Evolutionary conservation across 805 yeast species (phyloP), one percentile per base, ranked within the genome.

Genomic region (Yarrowia phangngaensis): DNA sequence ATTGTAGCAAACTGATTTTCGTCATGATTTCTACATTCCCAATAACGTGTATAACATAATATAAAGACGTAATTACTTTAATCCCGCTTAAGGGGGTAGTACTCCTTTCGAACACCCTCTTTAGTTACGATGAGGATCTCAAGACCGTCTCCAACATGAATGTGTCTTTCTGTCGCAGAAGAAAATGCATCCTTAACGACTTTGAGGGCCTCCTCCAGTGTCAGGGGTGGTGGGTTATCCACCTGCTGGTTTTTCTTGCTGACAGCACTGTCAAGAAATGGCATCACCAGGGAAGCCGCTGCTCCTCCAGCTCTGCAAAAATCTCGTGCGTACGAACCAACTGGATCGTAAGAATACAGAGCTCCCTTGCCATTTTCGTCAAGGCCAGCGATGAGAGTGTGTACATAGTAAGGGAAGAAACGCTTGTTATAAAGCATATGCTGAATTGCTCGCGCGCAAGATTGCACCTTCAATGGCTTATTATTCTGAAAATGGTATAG

Each of bases 221-320:
- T 66, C 62, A 92, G 72, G 16, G 97, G 95, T 22, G 48, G 35
- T n/a, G 48, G 48, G 48, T 41, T 41, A n/a, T 41, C 48, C 56
- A 78, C 89, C 64, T 73, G 78, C 67, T 92, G 98, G 70, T 92
- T 92, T 65, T 89, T 89, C 69, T 87, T 84, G 64, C 88, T 86
- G 54, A 92, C 98, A 71, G 92, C 98, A 66, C 89, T 90, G 67
- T 92, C 98, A 62, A 92, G 77, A 66, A 92, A 92, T 4, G 98
- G 98, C 94, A 89, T 88, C 57, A 92, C 88, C 68, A 92, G 76
- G 55, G 88, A 78, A 1, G 97, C 92, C 20, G 97, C 97, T 11
- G 97, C 92, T 32, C 98, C 98, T 55, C 95, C 97, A 2, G 97
- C 97, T 62, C 97, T 79, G 68, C 96, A 87, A 64, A 89, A 95